Evolutionary conservation across 2,329 filamentous ascomycete species (phyloP).

Genomic region (Orbilia blumenaviensis): DNA sequence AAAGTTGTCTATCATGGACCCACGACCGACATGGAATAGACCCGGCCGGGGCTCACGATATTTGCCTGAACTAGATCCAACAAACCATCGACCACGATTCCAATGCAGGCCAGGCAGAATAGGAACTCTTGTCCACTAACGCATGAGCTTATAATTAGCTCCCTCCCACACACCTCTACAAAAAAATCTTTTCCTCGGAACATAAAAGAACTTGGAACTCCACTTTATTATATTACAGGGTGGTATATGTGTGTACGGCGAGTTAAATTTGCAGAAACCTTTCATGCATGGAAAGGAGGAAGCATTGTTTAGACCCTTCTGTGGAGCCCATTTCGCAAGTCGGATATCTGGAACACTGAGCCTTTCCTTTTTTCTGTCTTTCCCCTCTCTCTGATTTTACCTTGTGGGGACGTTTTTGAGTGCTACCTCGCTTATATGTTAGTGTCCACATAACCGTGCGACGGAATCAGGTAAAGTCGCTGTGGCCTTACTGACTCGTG

Average conservation of each 20-base stretch:
- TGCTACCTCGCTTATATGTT: conserved; percentile 33
- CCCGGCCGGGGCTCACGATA: neutral
- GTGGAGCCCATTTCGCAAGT: conserved; percentile 32
- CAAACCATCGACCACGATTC: conserved; percentile 1
- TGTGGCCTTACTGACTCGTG: neutral
- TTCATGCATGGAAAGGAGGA: conserved; percentile 21
- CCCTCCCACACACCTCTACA: neutral
- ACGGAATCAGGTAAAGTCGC: neutral
- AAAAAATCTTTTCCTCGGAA: neutral
- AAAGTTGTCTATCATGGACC: conserved; percentile 8
- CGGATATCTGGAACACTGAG: conserved; percentile 22
- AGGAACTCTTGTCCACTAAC: conserved; percentile 28
- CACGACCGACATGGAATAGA: conserved; percentile 9
- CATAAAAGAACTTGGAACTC: neutral
- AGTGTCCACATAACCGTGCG: neutral
- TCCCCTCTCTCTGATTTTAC: neutral
- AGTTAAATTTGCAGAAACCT: conserved; percentile 19
- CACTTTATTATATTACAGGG: neutral
- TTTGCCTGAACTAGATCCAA: conserved; percentile 8
- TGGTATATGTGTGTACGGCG: conserved; percentile 32
- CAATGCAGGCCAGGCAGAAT: conserved; percentile 21
- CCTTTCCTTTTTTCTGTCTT: conserved; percentile 16
- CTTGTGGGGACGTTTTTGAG: conserved; percentile 30
- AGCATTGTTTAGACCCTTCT: neutral
- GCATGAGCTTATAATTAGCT: conserved; percentile 29